Evolutionary conservation across 108 stramenopile genomes (phyloP).

Genomic region (Tribonema minus): DNA sequence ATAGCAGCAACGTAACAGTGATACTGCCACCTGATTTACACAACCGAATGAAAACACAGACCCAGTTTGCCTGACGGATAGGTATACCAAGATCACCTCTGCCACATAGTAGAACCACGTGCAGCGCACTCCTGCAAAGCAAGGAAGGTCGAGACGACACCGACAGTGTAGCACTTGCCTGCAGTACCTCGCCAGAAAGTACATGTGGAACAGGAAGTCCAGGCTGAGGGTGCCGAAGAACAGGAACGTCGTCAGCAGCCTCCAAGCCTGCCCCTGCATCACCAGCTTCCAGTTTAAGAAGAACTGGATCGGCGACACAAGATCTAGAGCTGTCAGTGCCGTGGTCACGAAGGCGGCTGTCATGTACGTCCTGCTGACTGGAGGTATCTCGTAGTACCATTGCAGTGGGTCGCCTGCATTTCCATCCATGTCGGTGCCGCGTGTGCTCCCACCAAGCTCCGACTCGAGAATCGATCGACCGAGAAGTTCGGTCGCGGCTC

Average conservation of each 20-base stretch:
- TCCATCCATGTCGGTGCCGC: no score
- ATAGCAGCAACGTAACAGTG: no score
- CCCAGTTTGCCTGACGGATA: no score
- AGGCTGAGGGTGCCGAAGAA: constrained; percentile 94
- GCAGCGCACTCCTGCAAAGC: not conserved
- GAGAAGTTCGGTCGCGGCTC: no score
- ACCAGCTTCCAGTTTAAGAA: constrained; percentile 78
- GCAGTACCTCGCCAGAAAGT: constrained; percentile 77
- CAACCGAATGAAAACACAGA: no score
- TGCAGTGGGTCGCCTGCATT: constrained; percentile 23
- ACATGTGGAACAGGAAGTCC: constrained; percentile 98
- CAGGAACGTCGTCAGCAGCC: constrained; percentile 84
- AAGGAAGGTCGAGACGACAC: not conserved
- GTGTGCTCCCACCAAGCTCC: no score
- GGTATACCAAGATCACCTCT: no score
- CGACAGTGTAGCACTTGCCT: no score
- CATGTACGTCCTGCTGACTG: constrained; percentile 84
- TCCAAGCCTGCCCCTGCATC: constrained; percentile 80
- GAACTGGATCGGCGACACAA: constrained; percentile 76
- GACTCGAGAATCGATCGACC: no score
- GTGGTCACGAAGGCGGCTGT: constrained; percentile 90
- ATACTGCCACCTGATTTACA: no score
- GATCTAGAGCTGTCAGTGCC: constrained; percentile 72
- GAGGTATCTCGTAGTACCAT: constrained; percentile 93
- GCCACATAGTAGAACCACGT: no score